Evolutionary conservation across 2,329 filamentous ascomycete species (phyloP).

Genomic region (Fusarium falciforme): DNA sequence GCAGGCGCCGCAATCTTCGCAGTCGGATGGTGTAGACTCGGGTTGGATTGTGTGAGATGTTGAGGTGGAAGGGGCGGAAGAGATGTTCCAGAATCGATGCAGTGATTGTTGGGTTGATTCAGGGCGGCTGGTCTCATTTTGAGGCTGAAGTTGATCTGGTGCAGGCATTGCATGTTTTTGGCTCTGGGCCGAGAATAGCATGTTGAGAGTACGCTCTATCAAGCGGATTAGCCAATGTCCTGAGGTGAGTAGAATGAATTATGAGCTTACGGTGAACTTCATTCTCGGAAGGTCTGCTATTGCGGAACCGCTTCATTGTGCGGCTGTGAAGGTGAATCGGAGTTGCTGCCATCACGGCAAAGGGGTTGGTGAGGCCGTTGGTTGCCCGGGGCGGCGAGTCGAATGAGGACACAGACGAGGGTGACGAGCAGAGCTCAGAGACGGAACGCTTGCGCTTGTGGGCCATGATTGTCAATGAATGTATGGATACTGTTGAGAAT

Average conservation of each 20-base stretch:
- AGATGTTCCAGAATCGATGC: constrained; percentile 72
- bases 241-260: not conserved
- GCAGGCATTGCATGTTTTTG: constrained; percentile 21
- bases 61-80: constrained; percentile 48
- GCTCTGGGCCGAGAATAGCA: constrained; percentile 69
- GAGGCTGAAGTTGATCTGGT: constrained; percentile 17
- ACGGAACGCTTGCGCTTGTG: constrained; percentile 74
- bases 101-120: constrained; percentile 60
- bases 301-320: constrained; percentile 70
- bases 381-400: constrained; percentile 49
- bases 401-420: constrained; percentile 57
- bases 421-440: constrained; percentile 64
- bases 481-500: too few species aligned
- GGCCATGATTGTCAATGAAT: constrained; percentile 45
- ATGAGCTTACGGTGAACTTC: constrained; percentile 64
- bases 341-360: constrained; percentile 49
- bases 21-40: constrained; percentile 49
- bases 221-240: constrained; percentile 22
- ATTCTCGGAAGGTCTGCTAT: constrained; percentile 67
- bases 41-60: constrained; percentile 38
- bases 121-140: constrained; percentile 8
- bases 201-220: constrained; percentile 66
- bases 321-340: constrained; percentile 63
- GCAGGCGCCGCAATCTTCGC: constrained; percentile 64
- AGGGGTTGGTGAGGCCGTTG: constrained; percentile 47